phyloP scores from a whole-genome alignment of 116 monocot genomes.

The Thalassia testudinum region DNA sequence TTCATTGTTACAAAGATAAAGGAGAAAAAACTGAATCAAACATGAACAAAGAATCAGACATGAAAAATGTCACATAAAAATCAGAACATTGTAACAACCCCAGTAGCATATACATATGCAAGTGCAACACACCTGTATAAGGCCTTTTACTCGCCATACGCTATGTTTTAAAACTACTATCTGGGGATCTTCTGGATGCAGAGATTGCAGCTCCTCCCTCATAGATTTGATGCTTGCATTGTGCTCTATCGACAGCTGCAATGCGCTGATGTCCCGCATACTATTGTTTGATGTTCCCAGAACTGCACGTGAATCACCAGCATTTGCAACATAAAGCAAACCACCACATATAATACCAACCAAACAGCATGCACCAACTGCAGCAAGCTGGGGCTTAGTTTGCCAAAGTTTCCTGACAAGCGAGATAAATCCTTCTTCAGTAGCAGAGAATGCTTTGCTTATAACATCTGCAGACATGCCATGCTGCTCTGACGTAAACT shows the following conservation, averaged over 20 bases:
- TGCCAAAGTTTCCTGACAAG: conserved; percentile 33
- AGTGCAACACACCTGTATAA: conserved; percentile 22
- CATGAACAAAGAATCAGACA: not conserved
- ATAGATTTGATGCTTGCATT: conserved; percentile 21
- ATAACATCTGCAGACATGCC: conserved; percentile 44
- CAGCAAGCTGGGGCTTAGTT: conserved; percentile 44
- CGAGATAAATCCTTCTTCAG: conserved; percentile 62
- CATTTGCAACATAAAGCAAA: conserved; percentile 36
- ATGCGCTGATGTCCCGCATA: conserved; percentile 13
- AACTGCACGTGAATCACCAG: conserved; percentile 47
- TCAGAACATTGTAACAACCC: too few relatives aligned
- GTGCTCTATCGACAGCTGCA: conserved; percentile 20
- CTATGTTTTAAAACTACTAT: conserved; percentile 35
- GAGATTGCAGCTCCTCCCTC: conserved; percentile 19
- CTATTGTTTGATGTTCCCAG: conserved; percentile 22
- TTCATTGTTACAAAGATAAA: too few relatives aligned
- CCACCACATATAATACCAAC: conserved; percentile 63
- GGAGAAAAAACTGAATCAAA: too few relatives aligned
- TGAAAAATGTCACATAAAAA: not conserved
- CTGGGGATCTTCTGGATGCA: conserved; percentile 32
- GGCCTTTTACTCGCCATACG: conserved; percentile 40
- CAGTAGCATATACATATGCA: too few relatives aligned
- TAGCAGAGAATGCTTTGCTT: conserved; percentile 49
- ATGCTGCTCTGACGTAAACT: conserved; percentile 7
- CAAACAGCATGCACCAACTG: conserved; percentile 75